phyloP scores from a whole-genome alignment of 331 rosid species.

The Quercus lobata region DNA sequence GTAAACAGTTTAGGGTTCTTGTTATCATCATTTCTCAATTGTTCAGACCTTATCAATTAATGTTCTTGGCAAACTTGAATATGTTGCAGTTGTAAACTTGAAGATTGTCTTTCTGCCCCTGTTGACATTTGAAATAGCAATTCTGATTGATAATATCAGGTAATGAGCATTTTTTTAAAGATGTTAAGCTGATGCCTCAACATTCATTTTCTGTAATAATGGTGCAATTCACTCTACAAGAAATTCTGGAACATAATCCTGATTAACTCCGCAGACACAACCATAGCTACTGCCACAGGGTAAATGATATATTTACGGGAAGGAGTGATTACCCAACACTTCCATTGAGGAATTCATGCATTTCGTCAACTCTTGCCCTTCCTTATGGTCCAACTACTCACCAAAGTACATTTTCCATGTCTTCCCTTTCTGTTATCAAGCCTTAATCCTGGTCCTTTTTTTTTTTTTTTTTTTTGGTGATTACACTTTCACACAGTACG shows the following conservation, averaged over 20 bases:
- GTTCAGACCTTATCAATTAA: slow-evolving; percentile 1
- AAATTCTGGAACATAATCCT: slow-evolving; percentile 2
- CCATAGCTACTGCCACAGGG: background rate
- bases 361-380: background rate
- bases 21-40: background rate
- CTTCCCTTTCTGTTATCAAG: background rate
- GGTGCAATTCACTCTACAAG: slow-evolving; percentile 6
- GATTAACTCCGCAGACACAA: background rate
- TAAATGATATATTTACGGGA: background rate
- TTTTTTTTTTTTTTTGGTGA: too few relatives aligned
- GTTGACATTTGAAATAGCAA: slow-evolving; percentile 64
- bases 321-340: background rate
- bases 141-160: slow-evolving; percentile 93
- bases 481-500: background rate
- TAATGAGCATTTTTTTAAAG: slow-evolving; percentile 15
- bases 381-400: background rate
- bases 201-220: background rate
- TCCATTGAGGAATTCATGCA: background rate
- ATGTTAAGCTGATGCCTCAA: slow-evolving; percentile 3
- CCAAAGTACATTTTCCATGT: background rate
- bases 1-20: slow-evolving; percentile 4
- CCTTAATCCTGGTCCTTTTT: background rate
- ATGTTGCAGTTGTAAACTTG: slow-evolving; percentile 66
- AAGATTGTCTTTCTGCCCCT: slow-evolving; percentile 84
- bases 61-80: slow-evolving; percentile 21